Evolutionary conservation across 805 yeast species (phyloP), one percentile per base, ranked within the genome.

Genomic region (Pichia occidentalis): DNA sequence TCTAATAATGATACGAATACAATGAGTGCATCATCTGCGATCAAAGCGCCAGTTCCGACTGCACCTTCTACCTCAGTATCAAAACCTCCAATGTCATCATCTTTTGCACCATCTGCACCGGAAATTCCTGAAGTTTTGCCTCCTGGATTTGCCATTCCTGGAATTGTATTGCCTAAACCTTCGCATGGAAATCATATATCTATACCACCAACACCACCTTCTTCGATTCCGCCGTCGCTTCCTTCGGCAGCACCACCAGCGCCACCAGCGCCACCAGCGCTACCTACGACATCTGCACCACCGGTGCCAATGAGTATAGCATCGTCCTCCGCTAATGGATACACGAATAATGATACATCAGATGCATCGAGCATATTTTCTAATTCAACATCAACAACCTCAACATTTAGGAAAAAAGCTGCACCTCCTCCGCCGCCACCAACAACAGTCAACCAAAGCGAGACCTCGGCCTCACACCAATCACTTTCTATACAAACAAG

Each of bases 371-470:
- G 42, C 34, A 22, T 39, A 23, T 34, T 43, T n/a, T 42, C 46
- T 1, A 33, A 34, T 11, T 30, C 47, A 12, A 36, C 42, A 4
- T 23, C 37, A 5, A 20, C 25, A 4, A 32, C 40, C 4, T 40
- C 43, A 14, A 14, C 25, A 7, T 23, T 20, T 20, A 40, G 26
- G 17, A 43, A 36, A 12, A 40, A 41, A 19, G 30, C 42, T 2
- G 55, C 59, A 1, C 60, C 68, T 20, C 60, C 63, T 4, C 62
- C 63, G 5, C 61, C 63, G 1, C 61, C 63, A 7, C 54, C 61
- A 8, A 29, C 55, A 2, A 32, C 53, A n/a, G 14, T 28, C 14
- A 23, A 21, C 23, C 19, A 16, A 11, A 16, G 29, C 29, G 24
- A 34, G 10, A 20, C 32, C 2, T 21, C 36, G 9, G 4, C 18